phyloP scores from a whole-genome alignment of 169 alveolate species.

The Cryptosporidium baileyi region DNA sequence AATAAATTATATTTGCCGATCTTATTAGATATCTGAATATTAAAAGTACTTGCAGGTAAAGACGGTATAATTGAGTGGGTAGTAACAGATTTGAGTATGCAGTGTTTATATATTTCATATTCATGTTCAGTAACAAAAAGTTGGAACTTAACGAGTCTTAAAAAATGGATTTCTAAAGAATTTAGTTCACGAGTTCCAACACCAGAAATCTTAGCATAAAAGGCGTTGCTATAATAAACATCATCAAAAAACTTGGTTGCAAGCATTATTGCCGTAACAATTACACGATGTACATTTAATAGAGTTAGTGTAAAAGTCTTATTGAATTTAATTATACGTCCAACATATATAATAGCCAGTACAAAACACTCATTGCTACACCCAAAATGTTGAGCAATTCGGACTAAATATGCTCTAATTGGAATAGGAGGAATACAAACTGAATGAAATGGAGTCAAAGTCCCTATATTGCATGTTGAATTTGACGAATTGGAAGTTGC shows the following conservation, averaged over 20 bases:
- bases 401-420: slow-evolving; percentile 80
- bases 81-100: background rate
- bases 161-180: slow-evolving; percentile 86
- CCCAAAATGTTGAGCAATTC: slow-evolving; percentile 86
- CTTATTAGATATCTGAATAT: background rate
- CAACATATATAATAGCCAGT: slow-evolving; percentile 83
- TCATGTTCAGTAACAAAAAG: slow-evolving; percentile 86
- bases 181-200: slow-evolving; percentile 89
- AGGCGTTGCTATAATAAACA: slow-evolving; percentile 85
- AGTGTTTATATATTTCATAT: slow-evolving; percentile 82
- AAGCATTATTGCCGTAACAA: slow-evolving; percentile 87
- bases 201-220: slow-evolving; percentile 93
- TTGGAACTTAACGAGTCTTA: slow-evolving; percentile 82
- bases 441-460: slow-evolving; percentile 85
- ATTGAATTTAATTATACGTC: slow-evolving; percentile 79
- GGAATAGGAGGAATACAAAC: slow-evolving; percentile 85
- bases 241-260: slow-evolving; percentile 93
- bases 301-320: slow-evolving; percentile 78
- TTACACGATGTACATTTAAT: slow-evolving; percentile 85
- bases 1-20: background rate
- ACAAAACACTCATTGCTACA: slow-evolving; percentile 88
- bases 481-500: slow-evolving; percentile 72
- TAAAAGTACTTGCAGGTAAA: background rate
- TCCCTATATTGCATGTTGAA: slow-evolving; percentile 69
- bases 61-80: slow-evolving; percentile 3